Evolutionary conservation across 2,329 filamentous ascomycete genomes (phyloP), one percentile per base, ranked within the genome.

Genomic region (Epichloe sp.): DNA sequence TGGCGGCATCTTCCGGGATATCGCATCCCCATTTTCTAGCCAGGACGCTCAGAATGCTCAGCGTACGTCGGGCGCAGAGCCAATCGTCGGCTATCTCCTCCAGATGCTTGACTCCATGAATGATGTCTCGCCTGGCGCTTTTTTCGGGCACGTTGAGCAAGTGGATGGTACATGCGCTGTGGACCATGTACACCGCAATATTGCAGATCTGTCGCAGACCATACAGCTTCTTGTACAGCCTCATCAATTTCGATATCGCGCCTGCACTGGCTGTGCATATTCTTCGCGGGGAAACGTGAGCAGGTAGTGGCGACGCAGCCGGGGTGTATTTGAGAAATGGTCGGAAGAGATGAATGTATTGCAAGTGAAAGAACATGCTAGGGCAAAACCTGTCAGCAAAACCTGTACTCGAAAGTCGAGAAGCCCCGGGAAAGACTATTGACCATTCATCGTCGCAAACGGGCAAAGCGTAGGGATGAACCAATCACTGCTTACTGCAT

Each of bases 1-100:
- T 70, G 0, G 79, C 75, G 0, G 90, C 91, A 66, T 97, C 91
- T 53, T 88, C 83, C 0, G 93, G 91, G 10, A 97, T 68, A 51
- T 88, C 82, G 43, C 95, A 84, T 17, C 83, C 84, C 90, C 93
- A 97, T 60, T 93, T 93, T n/a, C 82, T 79, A 0, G 85, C 85
- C 12, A 95, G 79, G 4, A 94, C 81, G 57, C 85, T 89, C 43
- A 98, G 74, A 46, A 97, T 95, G 53, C 82, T 81, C 6, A 97
- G 74, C 0, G 90, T 91, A 12, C 91, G 79, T 49, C 90, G 78
- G 10, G 90, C 91, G 60, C 89, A 93, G 1, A 89, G 79, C 93
- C 93, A 98, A 59, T 89, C 85, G 65, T 96, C 90, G 0, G 88
- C 88, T 59, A 98, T 96, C 62, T 97, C 91, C 65, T 97, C 91